phyloP scores from a whole-genome alignment of 192 early-diverging fungal genomes.

The Backusella morwellensis region DNA sequence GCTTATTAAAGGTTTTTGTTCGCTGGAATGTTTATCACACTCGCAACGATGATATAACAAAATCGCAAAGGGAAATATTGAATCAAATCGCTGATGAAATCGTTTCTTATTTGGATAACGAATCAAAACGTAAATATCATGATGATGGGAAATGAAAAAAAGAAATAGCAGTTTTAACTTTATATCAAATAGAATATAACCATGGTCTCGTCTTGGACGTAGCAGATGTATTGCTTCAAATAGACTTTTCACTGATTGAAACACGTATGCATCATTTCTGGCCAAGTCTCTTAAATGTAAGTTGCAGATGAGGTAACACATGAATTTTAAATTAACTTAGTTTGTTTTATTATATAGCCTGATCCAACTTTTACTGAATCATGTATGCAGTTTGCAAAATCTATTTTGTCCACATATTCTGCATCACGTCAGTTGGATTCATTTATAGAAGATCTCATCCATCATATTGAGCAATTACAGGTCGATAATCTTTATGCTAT shows the following conservation, averaged over 20 bases:
- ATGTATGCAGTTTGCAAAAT: conserved; percentile 10
- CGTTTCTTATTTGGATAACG: conserved; percentile 1
- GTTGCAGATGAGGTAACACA: background rate
- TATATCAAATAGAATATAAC: background rate
- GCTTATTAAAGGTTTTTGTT: conserved; percentile 16
- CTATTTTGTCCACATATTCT: conserved; percentile 20
- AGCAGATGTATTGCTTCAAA: conserved; percentile 19
- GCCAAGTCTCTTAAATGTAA: conserved; percentile 29
- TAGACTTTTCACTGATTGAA: conserved; percentile 29
- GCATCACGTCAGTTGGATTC: conserved; percentile 31
- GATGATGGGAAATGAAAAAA: background rate
- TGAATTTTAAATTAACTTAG: background rate
- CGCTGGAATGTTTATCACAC: conserved; percentile 22
- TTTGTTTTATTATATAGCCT: background rate
- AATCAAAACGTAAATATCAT: background rate
- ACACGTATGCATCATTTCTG: conserved; percentile 22
- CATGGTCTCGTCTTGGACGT: conserved; percentile 17
- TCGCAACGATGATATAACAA: conserved; percentile 24
- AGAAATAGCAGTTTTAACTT: background rate
- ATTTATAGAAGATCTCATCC: conserved; percentile 24
- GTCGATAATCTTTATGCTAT: conserved; percentile 7
- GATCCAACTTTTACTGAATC: conserved; percentile 1
- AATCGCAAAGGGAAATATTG: conserved; percentile 11
- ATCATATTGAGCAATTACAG: background rate
- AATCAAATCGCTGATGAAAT: conserved; percentile 1